Evolutionary conservation across 768 basidiomycete genomes (phyloP), one percentile per base, ranked within the genome.

Genomic region (Ramaria rubella): DNA sequence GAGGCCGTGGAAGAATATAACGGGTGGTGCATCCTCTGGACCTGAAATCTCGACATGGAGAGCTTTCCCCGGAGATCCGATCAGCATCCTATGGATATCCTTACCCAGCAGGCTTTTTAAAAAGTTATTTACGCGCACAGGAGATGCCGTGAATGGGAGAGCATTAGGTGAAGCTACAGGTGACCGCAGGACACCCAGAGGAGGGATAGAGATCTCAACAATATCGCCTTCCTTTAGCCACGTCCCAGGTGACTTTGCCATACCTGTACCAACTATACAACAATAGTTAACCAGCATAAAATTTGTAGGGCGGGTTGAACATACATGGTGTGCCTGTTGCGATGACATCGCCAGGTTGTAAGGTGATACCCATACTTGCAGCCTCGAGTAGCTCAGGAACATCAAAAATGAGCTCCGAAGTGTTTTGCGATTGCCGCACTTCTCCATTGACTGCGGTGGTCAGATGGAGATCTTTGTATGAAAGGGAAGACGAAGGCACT

Each of bases 301-400:
- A 51, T 15, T 14, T 27, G 9, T 5, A 38, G 11, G 36, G n/a
- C 36, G 33, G 31, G 36, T 3, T 33, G 36, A 43, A 34, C 38
- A 21, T 43, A 55, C 53, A 38, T 21, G 57, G 67, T 14, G 67
- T 68, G 3, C 67, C 67, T 2, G 67, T 68, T 4, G 67, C 65
- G 31, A 68, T 65, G 5, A 68, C 57, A 56, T 68, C 67, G 2
- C 66, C 58, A 17, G 58, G 58, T 33, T 56, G 56, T 44, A 48
- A 44, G 1, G 67, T 66, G 44, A 63, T 67, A 12, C 67, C 67
- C 52, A 58, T 57, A 24, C 62, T 64, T 33, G 51, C 49, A 27
- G 65, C 64, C 42, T 64, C 62, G 48, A 68, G 60, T 33, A 68
- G 49, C 15, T 65, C 66, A 5, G 67, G 67, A 49, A 68, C 62